Conservation (phyloP, 192 early-diverging fungal species). For the Rhizophagus sp. region DNA sequence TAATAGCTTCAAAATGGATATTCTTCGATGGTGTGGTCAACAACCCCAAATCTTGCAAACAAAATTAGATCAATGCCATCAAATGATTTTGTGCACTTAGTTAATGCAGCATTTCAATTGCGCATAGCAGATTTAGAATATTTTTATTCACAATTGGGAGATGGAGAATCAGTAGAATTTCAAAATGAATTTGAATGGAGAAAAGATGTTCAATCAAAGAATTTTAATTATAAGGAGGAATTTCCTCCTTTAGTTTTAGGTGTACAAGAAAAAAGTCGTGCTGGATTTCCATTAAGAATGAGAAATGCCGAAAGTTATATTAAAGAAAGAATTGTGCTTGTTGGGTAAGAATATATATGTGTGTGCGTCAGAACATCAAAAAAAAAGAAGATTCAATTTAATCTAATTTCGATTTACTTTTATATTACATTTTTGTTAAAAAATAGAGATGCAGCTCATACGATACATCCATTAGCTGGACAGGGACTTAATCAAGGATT, state of each 20-base stretch:
- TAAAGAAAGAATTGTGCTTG: conserved; percentile 75
- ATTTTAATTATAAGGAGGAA: background rate
- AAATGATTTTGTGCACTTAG: conserved; percentile 62
- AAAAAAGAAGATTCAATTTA: too few relatives aligned
- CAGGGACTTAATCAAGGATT: conserved; percentile 96
- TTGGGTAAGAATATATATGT: conserved; percentile 60
- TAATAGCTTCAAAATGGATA: conserved; percentile 46
- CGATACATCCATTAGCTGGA: conserved; percentile 94
- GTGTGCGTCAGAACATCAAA: background rate
- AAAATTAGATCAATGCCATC: conserved; percentile 63
- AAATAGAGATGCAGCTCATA: conserved; percentile 88
- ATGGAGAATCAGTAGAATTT: conserved; percentile 50
- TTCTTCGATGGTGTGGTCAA: conserved; percentile 92
- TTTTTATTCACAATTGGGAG: conserved; percentile 59
- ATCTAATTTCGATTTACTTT: too few relatives aligned
- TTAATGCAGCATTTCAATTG: conserved; percentile 83
- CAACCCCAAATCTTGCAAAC: conserved; percentile 62
- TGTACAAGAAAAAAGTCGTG: conserved; percentile 66
- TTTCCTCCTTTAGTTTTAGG: conserved; percentile 61
- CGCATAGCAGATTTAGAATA: conserved; percentile 72
- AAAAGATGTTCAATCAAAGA: conserved; percentile 36
- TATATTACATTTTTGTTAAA: background rate
- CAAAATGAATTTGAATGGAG: conserved; percentile 72
- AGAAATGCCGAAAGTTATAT: conserved; percentile 79
- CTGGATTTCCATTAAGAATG: conserved; percentile 83